Conservation (phyloP, 108 stramenopile species). For the Skeletonema potamos region DNA sequence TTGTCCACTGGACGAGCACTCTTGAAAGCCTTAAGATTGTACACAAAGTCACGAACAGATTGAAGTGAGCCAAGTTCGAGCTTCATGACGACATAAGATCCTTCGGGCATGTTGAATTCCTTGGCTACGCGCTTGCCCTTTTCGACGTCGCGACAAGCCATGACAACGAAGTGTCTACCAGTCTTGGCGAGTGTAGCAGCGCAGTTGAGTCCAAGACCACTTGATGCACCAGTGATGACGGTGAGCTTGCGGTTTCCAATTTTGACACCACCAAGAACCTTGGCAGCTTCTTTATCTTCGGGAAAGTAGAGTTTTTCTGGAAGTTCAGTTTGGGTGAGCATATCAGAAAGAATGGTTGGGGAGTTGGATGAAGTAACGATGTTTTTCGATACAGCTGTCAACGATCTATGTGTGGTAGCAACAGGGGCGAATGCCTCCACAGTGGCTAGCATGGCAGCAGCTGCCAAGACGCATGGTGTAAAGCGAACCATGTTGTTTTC, state of each 20-base stretch:
- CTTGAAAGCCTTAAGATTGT: constrained; percentile 95
- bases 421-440: constrained; percentile 23
- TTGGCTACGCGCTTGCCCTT: constrained; percentile 85
- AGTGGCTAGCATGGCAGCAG: constrained; percentile 15
- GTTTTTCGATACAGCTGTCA: not conserved
- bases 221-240: constrained; percentile 90
- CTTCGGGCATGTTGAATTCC: constrained; percentile 71
- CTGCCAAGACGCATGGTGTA: constrained; percentile 18
- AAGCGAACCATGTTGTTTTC: constrained; percentile 22
- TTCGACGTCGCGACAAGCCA: constrained; percentile 91
- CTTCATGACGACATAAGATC: constrained; percentile 85
- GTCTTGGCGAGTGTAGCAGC: constrained; percentile 81
- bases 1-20: constrained; percentile 77
- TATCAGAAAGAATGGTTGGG: constrained; percentile 21
- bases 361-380: constrained; percentile 34
- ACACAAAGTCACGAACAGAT: constrained; percentile 89
- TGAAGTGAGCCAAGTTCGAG: constrained; percentile 91
- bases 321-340: constrained; percentile 60
- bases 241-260: constrained; percentile 83
- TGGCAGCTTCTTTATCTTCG: constrained; percentile 70
- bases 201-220: constrained; percentile 85
- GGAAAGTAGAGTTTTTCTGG: constrained; percentile 73
- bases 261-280: constrained; percentile 84
- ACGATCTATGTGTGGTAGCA: not conserved
- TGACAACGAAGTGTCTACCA: constrained; percentile 91